Conservation (phyloP, 2,329 filamentous ascomycete genomes). For the Hortaea sp. region DNA sequence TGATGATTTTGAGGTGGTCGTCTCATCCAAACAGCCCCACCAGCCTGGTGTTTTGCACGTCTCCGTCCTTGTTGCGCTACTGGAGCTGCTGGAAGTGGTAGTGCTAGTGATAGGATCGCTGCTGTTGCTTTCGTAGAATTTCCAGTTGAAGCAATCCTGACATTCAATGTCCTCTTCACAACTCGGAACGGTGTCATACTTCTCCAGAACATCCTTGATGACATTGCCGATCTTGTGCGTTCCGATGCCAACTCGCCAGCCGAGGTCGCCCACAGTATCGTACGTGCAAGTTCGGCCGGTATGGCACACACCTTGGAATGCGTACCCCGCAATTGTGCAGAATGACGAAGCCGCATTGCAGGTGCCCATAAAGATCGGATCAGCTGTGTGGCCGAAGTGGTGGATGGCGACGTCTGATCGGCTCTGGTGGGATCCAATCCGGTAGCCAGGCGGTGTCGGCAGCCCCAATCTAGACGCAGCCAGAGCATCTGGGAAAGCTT, state of each 20-base stretch:
- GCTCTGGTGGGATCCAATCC: conserved; percentile 58
- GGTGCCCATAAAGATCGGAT: conserved; percentile 86
- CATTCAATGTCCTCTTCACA: conserved; percentile 69
- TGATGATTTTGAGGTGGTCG: conserved; percentile 21
- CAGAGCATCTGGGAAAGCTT: conserved; percentile 84
- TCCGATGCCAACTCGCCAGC: conserved; percentile 82
- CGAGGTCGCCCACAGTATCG: conserved; percentile 82
- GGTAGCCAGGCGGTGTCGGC: conserved; percentile 68
- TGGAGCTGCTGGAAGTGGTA: conserved; percentile 44
- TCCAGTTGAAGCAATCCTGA: conserved; percentile 85
- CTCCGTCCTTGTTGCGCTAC: conserved; percentile 55
- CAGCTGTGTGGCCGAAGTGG: conserved; percentile 92
- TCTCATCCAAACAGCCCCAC: conserved; percentile 67
- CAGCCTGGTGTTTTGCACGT: conserved; percentile 89
- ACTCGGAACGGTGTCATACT: conserved; percentile 69
- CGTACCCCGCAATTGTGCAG: conserved; percentile 87
- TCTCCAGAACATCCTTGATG: conserved; percentile 75
- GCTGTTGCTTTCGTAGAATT: conserved; percentile 87
- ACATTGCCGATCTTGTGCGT: conserved; percentile 85
- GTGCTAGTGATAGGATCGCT: conserved; percentile 55
- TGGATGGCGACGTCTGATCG: conserved; percentile 66
- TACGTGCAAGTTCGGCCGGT: conserved; percentile 81
- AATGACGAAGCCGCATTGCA: conserved; percentile 84
- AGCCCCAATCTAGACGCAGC: conserved; percentile 76
- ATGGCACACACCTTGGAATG: conserved; percentile 87